Percentiles rank a stretch among this genome's conserved stretches.
phyloP scores from a whole-genome alignment of 768 basidiomycete genomes.

The Sporobolomyces roseus region DNA sequence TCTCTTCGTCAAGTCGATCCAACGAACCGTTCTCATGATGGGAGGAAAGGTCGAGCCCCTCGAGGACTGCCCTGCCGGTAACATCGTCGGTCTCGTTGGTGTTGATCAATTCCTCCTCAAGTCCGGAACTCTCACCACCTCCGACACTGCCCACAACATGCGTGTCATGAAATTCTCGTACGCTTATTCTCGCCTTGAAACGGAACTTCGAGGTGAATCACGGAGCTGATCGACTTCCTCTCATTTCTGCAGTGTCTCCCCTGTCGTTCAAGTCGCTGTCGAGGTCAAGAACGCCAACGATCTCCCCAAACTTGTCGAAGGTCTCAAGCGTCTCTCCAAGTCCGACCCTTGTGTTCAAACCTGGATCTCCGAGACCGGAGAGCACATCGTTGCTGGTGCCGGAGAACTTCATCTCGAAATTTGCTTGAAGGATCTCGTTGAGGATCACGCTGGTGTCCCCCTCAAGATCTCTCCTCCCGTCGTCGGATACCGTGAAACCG shows the following conservation, averaged over 20 bases:
- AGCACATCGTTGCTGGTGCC: conserved; percentile 98
- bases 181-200: conserved; percentile 50
- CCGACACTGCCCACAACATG: conserved; percentile 99
- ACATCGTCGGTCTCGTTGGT: conserved; percentile 98
- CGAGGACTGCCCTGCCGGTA: conserved; percentile 97
- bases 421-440: conserved; percentile 99
- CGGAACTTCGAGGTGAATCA: conserved; percentile 63
- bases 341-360: conserved; percentile 99
- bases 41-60: conserved; percentile 97
- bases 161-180: conserved; percentile 97
- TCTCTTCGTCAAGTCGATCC: conserved; percentile 93
- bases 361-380: conserved; percentile 84
- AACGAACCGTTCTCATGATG: conserved; percentile 99
- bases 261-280: conserved; percentile 96
- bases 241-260: conserved; percentile 65
- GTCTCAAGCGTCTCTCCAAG: conserved; percentile 99
- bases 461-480: conserved; percentile 96
- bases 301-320: conserved; percentile 98
- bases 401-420: conserved; percentile 99
- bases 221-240: neutral
- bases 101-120: conserved; percentile 99
- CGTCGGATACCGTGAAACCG: conserved; percentile 96
- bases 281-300: conserved; percentile 99
- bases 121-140: conserved; percentile 94
- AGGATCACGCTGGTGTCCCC: conserved; percentile 98